A percentile compares a stretch with the other conserved stretches of the same genome.
These are phyloP conservation scores for Antarctomyces pellizariae DNA, from an alignment of 495 filamentous ascomycete species.

Conservation along the genomic window DNA sequence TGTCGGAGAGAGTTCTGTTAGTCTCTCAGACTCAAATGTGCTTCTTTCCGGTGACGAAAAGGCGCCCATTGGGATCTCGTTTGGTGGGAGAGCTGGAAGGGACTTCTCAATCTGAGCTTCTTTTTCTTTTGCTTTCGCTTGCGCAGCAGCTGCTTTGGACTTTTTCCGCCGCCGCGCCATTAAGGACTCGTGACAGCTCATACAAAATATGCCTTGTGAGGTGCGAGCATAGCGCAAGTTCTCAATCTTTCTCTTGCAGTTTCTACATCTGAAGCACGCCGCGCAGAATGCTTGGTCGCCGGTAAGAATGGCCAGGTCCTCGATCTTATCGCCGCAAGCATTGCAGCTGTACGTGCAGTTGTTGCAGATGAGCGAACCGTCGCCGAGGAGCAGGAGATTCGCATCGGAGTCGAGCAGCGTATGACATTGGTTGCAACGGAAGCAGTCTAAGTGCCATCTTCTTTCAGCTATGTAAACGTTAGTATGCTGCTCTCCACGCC, in stretches of 20 bases:
- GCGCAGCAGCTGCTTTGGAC: slow-evolving; percentile 34
- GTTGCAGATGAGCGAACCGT: slow-evolving; percentile 96
- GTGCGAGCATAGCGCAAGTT: slow-evolving; percentile 95
- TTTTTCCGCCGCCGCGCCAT: slow-evolving; percentile 93
- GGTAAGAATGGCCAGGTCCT: slow-evolving; percentile 91
- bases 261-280: slow-evolving; percentile 88
- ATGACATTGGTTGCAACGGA: slow-evolving; percentile 89
- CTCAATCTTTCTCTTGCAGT: slow-evolving; percentile 96
- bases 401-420: slow-evolving; percentile 95
- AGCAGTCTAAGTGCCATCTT: slow-evolving; percentile 98
- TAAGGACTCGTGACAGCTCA: slow-evolving; percentile 96
- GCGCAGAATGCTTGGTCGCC: slow-evolving; percentile 98
- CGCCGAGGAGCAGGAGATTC: slow-evolving; percentile 88
- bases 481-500: slow-evolving; percentile 3
- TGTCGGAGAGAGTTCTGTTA: slow-evolving; percentile 46
- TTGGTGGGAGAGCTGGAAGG: slow-evolving; percentile 72
- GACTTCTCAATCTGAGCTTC: slow-evolving; percentile 69
- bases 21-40: slow-evolving; percentile 51
- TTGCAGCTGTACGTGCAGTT: slow-evolving; percentile 99
- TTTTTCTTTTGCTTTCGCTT: slow-evolving; percentile 35
- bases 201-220: slow-evolving; percentile 97
- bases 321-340: slow-evolving; percentile 92
- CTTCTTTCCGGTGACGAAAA: slow-evolving; percentile 44
- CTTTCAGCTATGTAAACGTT: slow-evolving; percentile 49
- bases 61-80: slow-evolving; percentile 31